Evolutionary conservation across 164 flowering plant species (phyloP), one percentile per base, ranked within the genome.

Genomic region (Liquidambar formosana): DNA sequence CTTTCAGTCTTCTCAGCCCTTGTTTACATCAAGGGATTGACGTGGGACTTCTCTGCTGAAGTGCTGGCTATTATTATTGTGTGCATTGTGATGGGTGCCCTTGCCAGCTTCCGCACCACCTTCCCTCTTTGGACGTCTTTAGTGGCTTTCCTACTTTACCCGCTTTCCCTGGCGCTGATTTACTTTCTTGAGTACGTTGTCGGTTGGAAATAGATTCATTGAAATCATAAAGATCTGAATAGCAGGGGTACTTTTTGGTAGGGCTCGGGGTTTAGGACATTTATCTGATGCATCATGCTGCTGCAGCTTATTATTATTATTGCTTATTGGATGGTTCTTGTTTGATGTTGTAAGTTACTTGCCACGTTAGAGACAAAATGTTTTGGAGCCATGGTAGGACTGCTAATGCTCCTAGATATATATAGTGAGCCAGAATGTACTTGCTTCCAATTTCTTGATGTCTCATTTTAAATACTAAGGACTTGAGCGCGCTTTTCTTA

Each of bases 1-100:
- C 76, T 89, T n/a, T 70, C 89, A 4, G 94, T 88, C 12, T 87
- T 91, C 76, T 76, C 89, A 65, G 85, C 86, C 10, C 84, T 91
- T 9, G 90, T 91, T 61, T 88, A 89, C 51, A 57, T 69, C 4
- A 75, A 94, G 70, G 87, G 78, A 12, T 75, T 91, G 78, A 81
- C 83, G 26, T 91, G 97, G 97, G 83, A 89, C 81, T 91, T 91
- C 83, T 86, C 97, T 8, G 77, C 94, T 13, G 97, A 91, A 69
- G 94, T 91, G 57, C 76, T 89, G 58, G 76, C 88, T 10, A 83
- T 91, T 57, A 75, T 89, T 10, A 81, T 89, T n/a, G 89, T 89
- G 10, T 81, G 88, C 70, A 1, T 86, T 4, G 78, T 85, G 64
- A 82, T 91, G 91, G 97, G 97, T 16, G 73, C 64, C 41, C 74